Evolutionary conservation across 2,329 filamentous ascomycete genomes (phyloP).

Genomic region (Fusarium setosum): DNA sequence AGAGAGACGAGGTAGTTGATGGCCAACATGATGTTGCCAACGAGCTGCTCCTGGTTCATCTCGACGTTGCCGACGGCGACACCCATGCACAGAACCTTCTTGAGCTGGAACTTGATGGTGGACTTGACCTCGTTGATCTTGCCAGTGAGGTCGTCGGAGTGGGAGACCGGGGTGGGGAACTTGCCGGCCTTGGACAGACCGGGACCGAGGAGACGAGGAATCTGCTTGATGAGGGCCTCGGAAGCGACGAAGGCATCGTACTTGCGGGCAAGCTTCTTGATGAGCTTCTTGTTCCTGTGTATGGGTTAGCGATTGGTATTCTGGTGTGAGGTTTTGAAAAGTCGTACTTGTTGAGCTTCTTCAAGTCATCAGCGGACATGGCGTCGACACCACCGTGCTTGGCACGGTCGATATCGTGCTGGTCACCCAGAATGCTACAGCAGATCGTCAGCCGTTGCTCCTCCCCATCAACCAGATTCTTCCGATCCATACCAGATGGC

Average conservation of each 20-base stretch:
- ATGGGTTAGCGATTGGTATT: background rate
- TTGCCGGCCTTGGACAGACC: slow-evolving; percentile 99
- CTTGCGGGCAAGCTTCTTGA: slow-evolving; percentile 99
- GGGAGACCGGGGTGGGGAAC: slow-evolving; percentile 98
- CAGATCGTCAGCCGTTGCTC: slow-evolving; percentile 20
- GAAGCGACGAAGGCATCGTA: slow-evolving; percentile 99
- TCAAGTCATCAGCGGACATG: slow-evolving; percentile 98
- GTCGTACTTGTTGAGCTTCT: slow-evolving; percentile 94
- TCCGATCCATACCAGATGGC: slow-evolving; percentile 69
- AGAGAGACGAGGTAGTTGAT: slow-evolving; percentile 99
- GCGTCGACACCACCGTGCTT: slow-evolving; percentile 99
- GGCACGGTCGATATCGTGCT: slow-evolving; percentile 99
- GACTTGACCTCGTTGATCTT: slow-evolving; percentile 99
- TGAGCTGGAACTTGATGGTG: slow-evolving; percentile 99
- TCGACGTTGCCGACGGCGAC: slow-evolving; percentile 98
- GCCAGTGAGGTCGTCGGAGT: slow-evolving; percentile 90
- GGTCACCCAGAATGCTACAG: slow-evolving; percentile 70
- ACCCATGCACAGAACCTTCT: slow-evolving; percentile 99
- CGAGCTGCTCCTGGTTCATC: slow-evolving; percentile 95
- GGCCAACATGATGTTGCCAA: slow-evolving; percentile 99
- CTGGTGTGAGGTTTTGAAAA: too few relatives aligned
- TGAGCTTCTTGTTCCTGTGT: slow-evolving; percentile 97
- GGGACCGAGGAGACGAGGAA: slow-evolving; percentile 98
- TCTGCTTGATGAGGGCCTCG: slow-evolving; percentile 98
- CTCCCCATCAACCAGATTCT: background rate